These are phyloP conservation scores for Spergularia bocconei DNA, from an alignment of 148 eudicot genomes.

Conservation along the genomic window DNA sequence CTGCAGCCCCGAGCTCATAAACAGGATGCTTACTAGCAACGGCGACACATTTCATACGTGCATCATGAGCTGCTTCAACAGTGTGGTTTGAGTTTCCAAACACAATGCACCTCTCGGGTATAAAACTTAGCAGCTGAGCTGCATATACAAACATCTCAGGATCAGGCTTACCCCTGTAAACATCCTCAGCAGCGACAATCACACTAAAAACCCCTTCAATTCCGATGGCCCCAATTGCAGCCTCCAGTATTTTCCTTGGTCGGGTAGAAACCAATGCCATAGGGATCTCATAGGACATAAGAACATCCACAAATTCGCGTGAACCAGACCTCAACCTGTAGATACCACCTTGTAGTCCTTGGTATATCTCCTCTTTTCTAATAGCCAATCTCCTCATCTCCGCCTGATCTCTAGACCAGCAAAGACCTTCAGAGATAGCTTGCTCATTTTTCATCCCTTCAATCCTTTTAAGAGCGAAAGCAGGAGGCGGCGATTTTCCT, in stretches of 20 bases:
- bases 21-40: slow-evolving; percentile 96
- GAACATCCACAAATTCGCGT: slow-evolving; percentile 58
- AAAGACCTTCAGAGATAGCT: slow-evolving; percentile 86
- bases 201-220: slow-evolving; percentile 75
- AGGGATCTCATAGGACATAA: slow-evolving; percentile 66
- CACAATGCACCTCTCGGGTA: slow-evolving; percentile 91
- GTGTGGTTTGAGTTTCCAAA: slow-evolving; percentile 90
- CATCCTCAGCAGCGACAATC: slow-evolving; percentile 88
- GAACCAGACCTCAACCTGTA: slow-evolving; percentile 82
- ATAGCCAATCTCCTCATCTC: slow-evolving; percentile 59
- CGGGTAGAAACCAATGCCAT: slow-evolving; percentile 95
- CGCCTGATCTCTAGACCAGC: slow-evolving; percentile 86
- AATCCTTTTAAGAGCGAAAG: slow-evolving; percentile 53
- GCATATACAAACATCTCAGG: slow-evolving; percentile 97
- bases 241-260: slow-evolving; percentile 66
- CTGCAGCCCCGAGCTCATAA: slow-evolving; percentile 92
- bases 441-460: slow-evolving; percentile 99
- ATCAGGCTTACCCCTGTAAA: slow-evolving; percentile 87
- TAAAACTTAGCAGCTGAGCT: slow-evolving; percentile 63
- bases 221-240: slow-evolving; percentile 64
- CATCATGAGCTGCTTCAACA: slow-evolving; percentile 96
- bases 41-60: slow-evolving; percentile 90
- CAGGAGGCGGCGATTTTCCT: slow-evolving; percentile 74
- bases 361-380: slow-evolving; percentile 76
- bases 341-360: slow-evolving; percentile 70